A percentile compares a stretch with the other conserved stretches of the same genome.
These are phyloP conservation scores for Dichotomopilus funicola DNA, from an alignment of 2,329 filamentous ascomycete species.

Conservation along the genomic window DNA sequence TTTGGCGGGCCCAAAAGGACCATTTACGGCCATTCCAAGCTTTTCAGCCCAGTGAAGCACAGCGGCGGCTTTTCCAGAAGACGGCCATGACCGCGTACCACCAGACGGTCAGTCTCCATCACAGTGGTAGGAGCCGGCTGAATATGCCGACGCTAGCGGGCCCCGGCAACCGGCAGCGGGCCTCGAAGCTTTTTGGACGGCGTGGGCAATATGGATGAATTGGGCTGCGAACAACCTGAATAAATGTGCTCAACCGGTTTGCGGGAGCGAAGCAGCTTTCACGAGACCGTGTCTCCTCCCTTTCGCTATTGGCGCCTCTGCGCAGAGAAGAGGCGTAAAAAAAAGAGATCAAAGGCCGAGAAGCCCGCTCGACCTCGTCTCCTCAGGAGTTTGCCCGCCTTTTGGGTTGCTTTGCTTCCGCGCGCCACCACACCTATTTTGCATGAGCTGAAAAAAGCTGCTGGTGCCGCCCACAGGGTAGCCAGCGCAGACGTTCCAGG, in stretches of 20 bases:
- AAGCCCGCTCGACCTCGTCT: too few relatives aligned
- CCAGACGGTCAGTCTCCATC: too few relatives aligned
- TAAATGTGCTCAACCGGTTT: background rate
- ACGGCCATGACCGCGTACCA: too few relatives aligned
- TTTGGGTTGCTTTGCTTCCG: conserved; percentile 2
- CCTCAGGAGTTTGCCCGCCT: background rate
- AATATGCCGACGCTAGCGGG: conserved; percentile 13
- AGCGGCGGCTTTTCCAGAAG: too few relatives aligned
- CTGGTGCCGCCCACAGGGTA: too few relatives aligned
- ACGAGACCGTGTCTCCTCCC: background rate
- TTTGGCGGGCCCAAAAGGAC: too few relatives aligned
- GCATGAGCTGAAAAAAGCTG: too few relatives aligned
- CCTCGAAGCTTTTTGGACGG: conserved; percentile 6
- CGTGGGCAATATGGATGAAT: conserved; percentile 22
- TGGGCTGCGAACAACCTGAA: conserved; percentile 7
- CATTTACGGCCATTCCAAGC: too few relatives aligned
- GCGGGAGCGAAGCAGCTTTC: background rate
- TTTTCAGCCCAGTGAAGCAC: too few relatives aligned
- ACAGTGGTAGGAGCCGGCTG: background rate
- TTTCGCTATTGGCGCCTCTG: background rate
- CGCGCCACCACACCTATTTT: background rate
- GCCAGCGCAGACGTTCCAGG: too few relatives aligned
- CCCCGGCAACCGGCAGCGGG: background rate
- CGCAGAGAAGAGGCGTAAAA: too few relatives aligned
- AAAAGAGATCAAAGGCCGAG: too few relatives aligned